Percentiles rank a stretch among this genome's conserved stretches.
phyloP scores from a whole-genome alignment of 257 asterid species.

The Solanum tarijense region DNA sequence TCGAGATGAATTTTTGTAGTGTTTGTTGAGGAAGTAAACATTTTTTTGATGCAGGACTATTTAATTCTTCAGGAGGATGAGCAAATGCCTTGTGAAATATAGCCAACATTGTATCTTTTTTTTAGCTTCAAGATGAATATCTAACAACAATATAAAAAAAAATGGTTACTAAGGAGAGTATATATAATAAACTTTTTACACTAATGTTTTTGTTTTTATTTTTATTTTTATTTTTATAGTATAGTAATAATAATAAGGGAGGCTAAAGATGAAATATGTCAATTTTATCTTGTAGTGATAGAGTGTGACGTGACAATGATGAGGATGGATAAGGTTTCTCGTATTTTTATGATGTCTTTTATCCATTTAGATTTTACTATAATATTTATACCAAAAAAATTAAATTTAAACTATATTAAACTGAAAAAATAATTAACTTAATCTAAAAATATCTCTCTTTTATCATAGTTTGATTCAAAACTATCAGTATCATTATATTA shows the following conservation, averaged over 20 bases:
- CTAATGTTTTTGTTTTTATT: too few species aligned
- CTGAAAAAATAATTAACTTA: too few species aligned
- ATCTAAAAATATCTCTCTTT: too few species aligned
- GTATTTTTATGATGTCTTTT: slow-evolving; percentile 1
- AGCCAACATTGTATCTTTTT: slow-evolving; percentile 37
- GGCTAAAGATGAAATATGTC: not conserved
- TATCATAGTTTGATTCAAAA: too few species aligned
- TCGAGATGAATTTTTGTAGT: slow-evolving; percentile 27
- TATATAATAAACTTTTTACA: not conserved
- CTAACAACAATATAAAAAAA: not conserved
- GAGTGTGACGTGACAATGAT: not conserved
- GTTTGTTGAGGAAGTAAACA: slow-evolving; percentile 58
- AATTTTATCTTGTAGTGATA: not conserved
- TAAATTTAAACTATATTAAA: too few species aligned
- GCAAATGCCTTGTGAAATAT: slow-evolving; percentile 72
- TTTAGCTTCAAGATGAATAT: not conserved
- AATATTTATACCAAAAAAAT: too few species aligned
- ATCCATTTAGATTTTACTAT: not conserved
- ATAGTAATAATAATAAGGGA: not conserved
- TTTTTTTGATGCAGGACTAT: slow-evolving; percentile 54
- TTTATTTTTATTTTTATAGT: too few species aligned
- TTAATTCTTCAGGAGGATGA: slow-evolving; percentile 77
- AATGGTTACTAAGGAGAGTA: not conserved
- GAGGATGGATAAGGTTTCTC: slow-evolving; percentile 22
- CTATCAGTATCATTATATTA: too few species aligned